Conservation (phyloP, 2,329 filamentous ascomycete species). For the Botrytis galanthina region DNA sequence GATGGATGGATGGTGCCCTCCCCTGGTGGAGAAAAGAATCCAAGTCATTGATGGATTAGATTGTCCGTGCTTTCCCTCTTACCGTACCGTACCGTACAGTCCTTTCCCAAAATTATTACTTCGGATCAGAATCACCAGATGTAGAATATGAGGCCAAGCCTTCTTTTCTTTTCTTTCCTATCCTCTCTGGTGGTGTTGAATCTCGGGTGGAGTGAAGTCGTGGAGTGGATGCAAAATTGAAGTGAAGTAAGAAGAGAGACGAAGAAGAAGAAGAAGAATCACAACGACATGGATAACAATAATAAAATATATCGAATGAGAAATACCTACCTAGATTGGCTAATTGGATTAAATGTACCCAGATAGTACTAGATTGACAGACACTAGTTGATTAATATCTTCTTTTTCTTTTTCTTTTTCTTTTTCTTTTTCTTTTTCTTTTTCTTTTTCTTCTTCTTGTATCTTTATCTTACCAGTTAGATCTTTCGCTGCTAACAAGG, state of each 20-base stretch:
- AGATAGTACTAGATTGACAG: not conserved
- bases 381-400: not conserved
- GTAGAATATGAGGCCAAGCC: not conserved
- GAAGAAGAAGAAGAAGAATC: no score
- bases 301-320: not conserved
- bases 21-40: slow-evolving; percentile 5
- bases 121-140: not conserved
- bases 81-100: not conserved
- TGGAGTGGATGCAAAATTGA: not conserved
- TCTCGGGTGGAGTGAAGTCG: not conserved
- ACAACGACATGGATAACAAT: not conserved
- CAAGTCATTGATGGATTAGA: not conserved
- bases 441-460: not conserved
- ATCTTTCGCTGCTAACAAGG: not conserved
- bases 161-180: not conserved
- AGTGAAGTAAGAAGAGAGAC: not conserved
- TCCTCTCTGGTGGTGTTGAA: not conserved
- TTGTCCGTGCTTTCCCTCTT: not conserved
- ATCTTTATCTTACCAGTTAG: not conserved
- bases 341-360: not conserved
- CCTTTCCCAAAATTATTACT: not conserved
- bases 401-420: not conserved
- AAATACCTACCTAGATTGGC: not conserved
- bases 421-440: not conserved
- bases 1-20: not conserved